phyloP scores from a whole-genome alignment of 2,329 filamentous ascomycete species.

The Pestalotiopsis sp. region DNA sequence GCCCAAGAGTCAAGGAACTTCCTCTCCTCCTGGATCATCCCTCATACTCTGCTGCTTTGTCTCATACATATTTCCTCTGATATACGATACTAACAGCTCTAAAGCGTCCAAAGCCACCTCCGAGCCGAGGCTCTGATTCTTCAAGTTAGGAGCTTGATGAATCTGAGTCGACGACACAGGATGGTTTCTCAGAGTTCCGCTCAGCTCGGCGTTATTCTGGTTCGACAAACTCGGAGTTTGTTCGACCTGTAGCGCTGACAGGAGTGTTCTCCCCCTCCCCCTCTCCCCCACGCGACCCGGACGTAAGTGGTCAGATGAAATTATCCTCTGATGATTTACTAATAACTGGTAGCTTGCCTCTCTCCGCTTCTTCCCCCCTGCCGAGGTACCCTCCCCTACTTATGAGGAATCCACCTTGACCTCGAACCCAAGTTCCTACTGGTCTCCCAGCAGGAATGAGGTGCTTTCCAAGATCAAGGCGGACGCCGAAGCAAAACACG shows the following conservation, averaged over 20 bases:
- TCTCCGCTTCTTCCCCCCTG: not conserved
- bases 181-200: not conserved
- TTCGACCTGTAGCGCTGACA: too few species aligned
- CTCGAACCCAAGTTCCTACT: not conserved
- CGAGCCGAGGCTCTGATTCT: not conserved
- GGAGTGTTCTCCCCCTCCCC: too few species aligned
- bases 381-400: not conserved
- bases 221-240: too few species aligned
- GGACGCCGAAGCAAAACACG: not conserved
- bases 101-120: not conserved
- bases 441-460: not conserved
- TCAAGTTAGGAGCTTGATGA: not conserved
- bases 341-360: not conserved
- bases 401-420: not conserved
- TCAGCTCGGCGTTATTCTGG: too few species aligned
- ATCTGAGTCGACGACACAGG: not conserved
- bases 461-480: not conserved
- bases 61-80: not conserved
- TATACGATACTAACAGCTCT: not conserved
- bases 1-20: too few species aligned
- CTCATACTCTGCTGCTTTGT: too few species aligned
- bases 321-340: not conserved
- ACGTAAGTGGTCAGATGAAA: not conserved
- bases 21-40: too few species aligned
- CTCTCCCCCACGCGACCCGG: not conserved